Evolutionary conservation across 2,329 filamentous ascomycete species (phyloP).

Genomic region (Acrodontium crateriforme): DNA sequence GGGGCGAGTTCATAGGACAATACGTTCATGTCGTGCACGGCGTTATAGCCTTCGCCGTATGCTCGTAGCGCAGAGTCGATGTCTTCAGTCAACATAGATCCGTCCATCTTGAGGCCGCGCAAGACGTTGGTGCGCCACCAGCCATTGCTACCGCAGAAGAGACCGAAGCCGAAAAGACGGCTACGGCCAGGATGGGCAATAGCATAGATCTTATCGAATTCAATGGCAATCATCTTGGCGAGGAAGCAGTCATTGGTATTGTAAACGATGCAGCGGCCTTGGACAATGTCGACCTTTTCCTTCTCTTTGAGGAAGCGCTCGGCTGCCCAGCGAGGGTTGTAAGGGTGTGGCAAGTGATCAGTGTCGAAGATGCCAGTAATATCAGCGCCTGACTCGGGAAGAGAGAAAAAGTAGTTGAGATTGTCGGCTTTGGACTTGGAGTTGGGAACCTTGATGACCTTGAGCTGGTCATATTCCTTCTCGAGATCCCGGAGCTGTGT

Average conservation of each 20-base stretch:
- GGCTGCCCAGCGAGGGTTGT: slow-evolving; percentile 35
- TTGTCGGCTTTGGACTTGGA: slow-evolving; percentile 39
- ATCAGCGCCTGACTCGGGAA: slow-evolving; percentile 29
- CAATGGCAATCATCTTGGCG: slow-evolving; percentile 34
- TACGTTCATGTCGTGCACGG: slow-evolving; percentile 36
- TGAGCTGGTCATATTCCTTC: slow-evolving; percentile 26
- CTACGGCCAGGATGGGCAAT: slow-evolving; percentile 36
- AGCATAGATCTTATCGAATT: slow-evolving; percentile 40
- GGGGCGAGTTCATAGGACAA: slow-evolving; percentile 36
- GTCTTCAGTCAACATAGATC: slow-evolving; percentile 37
- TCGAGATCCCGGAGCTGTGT: slow-evolving; percentile 27
- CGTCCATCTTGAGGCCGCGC: slow-evolving; percentile 35
- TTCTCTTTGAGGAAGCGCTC: slow-evolving; percentile 32
- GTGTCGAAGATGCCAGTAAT: slow-evolving; percentile 37
- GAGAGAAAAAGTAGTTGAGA: slow-evolving; percentile 34
- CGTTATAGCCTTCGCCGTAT: slow-evolving; percentile 29
- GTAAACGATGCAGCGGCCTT: slow-evolving; percentile 37
- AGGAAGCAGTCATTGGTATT: slow-evolving; percentile 32
- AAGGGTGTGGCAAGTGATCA: slow-evolving; percentile 37
- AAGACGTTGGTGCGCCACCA: slow-evolving; percentile 35
- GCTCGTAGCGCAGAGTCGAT: slow-evolving; percentile 37
- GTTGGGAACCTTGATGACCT: slow-evolving; percentile 34
- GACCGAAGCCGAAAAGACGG: slow-evolving; percentile 34
- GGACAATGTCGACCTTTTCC: slow-evolving; percentile 32
- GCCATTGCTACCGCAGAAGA: slow-evolving; percentile 37